A percentile compares a stretch with the other conserved stretches of the same genome.
Conservation (phyloP, 495 filamentous ascomycete genomes). For the Evernia prunastri region DNA sequence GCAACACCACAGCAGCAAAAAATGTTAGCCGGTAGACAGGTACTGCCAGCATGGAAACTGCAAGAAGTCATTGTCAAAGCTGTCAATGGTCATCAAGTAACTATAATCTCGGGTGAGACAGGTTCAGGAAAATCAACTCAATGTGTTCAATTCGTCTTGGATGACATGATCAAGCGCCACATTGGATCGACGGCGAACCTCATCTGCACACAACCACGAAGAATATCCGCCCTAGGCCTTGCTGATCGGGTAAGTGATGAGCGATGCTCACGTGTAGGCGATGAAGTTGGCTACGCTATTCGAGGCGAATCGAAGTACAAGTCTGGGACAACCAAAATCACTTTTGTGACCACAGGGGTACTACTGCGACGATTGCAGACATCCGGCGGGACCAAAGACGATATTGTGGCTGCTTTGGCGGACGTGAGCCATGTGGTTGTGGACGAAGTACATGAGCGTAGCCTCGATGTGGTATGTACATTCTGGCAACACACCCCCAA, state of each 20-base stretch:
- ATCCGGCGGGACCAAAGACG: slow-evolving; percentile 66
- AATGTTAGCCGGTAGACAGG: slow-evolving; percentile 62
- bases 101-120: slow-evolving; percentile 94
- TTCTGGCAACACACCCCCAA: neutral
- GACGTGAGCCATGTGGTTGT: slow-evolving; percentile 94
- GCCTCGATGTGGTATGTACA: slow-evolving; percentile 60
- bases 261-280: slow-evolving; percentile 70
- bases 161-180: slow-evolving; percentile 74
- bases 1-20: slow-evolving; percentile 53
- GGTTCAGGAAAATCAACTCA: slow-evolving; percentile 97
- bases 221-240: slow-evolving; percentile 89
- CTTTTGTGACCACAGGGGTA: slow-evolving; percentile 97
- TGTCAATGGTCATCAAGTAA: slow-evolving; percentile 71
- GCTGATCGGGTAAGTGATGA: slow-evolving; percentile 94
- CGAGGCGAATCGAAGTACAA: slow-evolving; percentile 76
- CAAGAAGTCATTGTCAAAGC: slow-evolving; percentile 67
- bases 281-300: slow-evolving; percentile 92
- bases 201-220: slow-evolving; percentile 88
- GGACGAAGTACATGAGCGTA: slow-evolving; percentile 95
- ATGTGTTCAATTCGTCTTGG: slow-evolving; percentile 90
- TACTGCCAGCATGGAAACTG: slow-evolving; percentile 82
- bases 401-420: slow-evolving; percentile 70
- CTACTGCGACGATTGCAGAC: slow-evolving; percentile 83
- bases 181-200: slow-evolving; percentile 80
- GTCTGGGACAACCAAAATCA: slow-evolving; percentile 70